Percentiles rank a stretch among this genome's conserved stretches.
Evolutionary conservation across 2,329 filamentous ascomycete species (phyloP).

Genomic region (Venturia nashicola): DNA sequence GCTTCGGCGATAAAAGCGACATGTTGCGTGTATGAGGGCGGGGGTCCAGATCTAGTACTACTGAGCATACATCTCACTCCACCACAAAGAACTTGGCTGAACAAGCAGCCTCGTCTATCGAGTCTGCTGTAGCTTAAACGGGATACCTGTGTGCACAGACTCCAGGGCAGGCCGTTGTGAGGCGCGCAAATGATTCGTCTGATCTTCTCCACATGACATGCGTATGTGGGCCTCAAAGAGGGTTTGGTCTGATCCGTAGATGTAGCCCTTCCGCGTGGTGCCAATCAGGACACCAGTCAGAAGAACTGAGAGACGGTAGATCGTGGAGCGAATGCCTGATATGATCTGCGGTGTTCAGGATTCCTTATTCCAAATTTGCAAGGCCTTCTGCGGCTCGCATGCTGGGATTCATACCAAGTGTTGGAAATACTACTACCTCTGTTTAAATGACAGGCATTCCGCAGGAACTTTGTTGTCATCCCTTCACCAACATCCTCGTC

Average conservation of each 20-base stretch:
- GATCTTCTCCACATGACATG: not conserved
- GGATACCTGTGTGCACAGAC: not conserved
- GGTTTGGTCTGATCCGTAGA: not conserved
- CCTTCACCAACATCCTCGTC: not conserved
- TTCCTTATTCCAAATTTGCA: not conserved
- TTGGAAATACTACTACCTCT: not conserved
- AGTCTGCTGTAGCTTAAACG: not conserved
- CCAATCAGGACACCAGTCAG: not conserved
- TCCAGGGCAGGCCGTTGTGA: not conserved
- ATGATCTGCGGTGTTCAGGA: not conserved
- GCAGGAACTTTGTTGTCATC: not conserved
- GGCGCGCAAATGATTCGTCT: not conserved
- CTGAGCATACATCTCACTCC: not conserved
- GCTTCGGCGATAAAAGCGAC: too few relatives aligned
- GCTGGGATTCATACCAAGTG: not conserved
- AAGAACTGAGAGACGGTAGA: not conserved
- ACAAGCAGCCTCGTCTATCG: not conserved
- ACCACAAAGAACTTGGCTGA: not conserved
- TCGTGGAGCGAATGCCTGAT: slow-evolving; percentile 1
- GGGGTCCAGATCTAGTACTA: not conserved
- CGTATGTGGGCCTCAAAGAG: not conserved
- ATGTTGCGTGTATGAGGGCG: too few relatives aligned
- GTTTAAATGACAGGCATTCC: not conserved
- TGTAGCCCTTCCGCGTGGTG: not conserved
- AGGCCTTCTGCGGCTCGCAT: not conserved